These are phyloP conservation scores for Mycena metata DNA, from an alignment of 768 basidiomycete species.

Conservation along the genomic window DNA sequence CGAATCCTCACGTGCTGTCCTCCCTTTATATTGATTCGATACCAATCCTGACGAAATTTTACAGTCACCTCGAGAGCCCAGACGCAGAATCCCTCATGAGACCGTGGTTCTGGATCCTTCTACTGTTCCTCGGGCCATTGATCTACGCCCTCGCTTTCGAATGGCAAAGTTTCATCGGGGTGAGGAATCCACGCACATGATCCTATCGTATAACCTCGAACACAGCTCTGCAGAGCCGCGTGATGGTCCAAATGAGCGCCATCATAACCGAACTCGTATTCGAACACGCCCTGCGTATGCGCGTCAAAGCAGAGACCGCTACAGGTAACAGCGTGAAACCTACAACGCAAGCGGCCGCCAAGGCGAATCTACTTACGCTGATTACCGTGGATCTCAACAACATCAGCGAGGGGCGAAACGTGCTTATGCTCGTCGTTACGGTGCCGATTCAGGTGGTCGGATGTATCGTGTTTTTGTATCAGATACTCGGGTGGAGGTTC, in stretches of 20 bases:
- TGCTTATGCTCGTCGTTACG: no score
- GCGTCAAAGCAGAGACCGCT: slow-evolving; percentile 63
- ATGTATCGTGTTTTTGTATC: no score
- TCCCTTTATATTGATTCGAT: neutral
- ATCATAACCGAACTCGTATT: slow-evolving; percentile 59
- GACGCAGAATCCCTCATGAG: slow-evolving; percentile 62
- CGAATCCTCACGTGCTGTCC: slow-evolving; percentile 51
- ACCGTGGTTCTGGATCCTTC: slow-evolving; percentile 79
- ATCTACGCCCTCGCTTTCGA: slow-evolving; percentile 61
- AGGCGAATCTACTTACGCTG: no score
- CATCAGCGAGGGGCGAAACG: no score
- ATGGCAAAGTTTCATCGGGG: slow-evolving; percentile 66
- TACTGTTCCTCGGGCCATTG: slow-evolving; percentile 63
- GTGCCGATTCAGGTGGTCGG: no score
- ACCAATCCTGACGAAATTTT: neutral
- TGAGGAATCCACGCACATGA: slow-evolving; percentile 36
- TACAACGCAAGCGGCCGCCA: no score
- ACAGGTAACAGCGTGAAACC: no score
- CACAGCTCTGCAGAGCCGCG: slow-evolving; percentile 60
- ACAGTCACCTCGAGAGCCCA: slow-evolving; percentile 68
- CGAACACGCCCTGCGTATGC: slow-evolving; percentile 70
- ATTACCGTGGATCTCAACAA: no score
- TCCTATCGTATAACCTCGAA: slow-evolving; percentile 35
- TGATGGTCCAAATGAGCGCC: slow-evolving; percentile 62
- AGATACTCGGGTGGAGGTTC: no score